Conservation (phyloP, 169 alveolate species). For the Cryptosporidium ubiquitum region DNA sequence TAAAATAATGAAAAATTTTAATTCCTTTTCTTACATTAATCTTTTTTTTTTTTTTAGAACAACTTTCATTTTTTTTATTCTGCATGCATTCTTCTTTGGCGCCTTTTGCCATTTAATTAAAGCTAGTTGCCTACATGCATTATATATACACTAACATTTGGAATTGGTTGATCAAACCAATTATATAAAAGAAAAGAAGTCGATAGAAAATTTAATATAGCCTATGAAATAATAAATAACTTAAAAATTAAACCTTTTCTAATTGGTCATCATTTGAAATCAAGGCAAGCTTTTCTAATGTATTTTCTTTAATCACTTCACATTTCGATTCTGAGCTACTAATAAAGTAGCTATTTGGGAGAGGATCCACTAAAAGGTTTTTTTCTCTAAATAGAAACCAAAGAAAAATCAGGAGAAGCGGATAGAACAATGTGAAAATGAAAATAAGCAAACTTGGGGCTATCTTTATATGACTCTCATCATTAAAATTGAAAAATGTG, state of each 20-base stretch:
- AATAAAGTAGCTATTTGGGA: slow-evolving; percentile 5
- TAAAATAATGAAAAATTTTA: no score
- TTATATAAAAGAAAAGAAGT: not conserved
- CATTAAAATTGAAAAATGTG: slow-evolving; percentile 62
- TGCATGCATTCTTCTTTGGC: not conserved
- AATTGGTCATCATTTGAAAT: not conserved
- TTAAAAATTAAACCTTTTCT: not conserved
- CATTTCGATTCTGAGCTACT: not conserved
- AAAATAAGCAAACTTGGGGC: slow-evolving; percentile 64
- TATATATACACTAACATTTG: no score
- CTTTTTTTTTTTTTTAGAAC: no score
- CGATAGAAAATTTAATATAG: not conserved
- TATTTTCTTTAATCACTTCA: not conserved
- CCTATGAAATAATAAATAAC: not conserved
- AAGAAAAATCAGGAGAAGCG: slow-evolving; percentile 33
- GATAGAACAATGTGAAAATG: slow-evolving; percentile 55
- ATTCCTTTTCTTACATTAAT: no score
- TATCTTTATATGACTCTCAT: slow-evolving; percentile 45
- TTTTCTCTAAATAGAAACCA: slow-evolving; percentile 70
- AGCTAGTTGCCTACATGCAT: not conserved
- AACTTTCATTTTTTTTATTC: no score
- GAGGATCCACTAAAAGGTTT: slow-evolving; percentile 50
- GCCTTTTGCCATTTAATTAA: not conserved
- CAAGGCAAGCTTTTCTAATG: not conserved
- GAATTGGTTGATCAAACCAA: not conserved